Percentiles rank a stretch among this genome's conserved stretches.
phyloP scores from a whole-genome alignment of 345 rosid species.

The Citrus mangshanensis region DNA sequence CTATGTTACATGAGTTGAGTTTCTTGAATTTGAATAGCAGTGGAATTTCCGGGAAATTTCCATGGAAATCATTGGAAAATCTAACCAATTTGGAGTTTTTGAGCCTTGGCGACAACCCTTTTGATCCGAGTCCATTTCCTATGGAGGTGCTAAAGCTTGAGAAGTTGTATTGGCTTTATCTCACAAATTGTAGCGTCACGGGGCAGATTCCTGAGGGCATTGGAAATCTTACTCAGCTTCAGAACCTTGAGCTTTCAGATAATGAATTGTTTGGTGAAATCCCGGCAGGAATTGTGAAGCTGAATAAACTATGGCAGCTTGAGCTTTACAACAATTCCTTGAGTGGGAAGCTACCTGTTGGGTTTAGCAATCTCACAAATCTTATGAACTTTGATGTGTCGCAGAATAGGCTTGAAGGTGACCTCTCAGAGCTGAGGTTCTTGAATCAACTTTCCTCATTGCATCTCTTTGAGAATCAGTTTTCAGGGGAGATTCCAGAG shows the following conservation, averaged over 20 bases:
- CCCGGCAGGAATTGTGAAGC: constrained; percentile 49
- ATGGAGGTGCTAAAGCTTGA: constrained; percentile 47
- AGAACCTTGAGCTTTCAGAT: constrained; percentile 69
- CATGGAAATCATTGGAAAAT: constrained; percentile 61
- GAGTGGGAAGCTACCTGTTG: constrained; percentile 58
- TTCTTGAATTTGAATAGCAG: constrained; percentile 54
- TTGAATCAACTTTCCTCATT: constrained; percentile 53
- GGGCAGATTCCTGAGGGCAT: constrained; percentile 75
- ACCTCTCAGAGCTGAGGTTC: constrained; percentile 46
- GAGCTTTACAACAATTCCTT: constrained; percentile 71
- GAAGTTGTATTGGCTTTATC: constrained; percentile 60
- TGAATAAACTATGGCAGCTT: constrained; percentile 52
- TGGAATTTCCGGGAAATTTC: constrained; percentile 66
- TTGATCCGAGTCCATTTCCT: constrained; percentile 52
- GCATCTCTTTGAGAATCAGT: constrained; percentile 52
- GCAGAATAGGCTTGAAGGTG: constrained; percentile 56
- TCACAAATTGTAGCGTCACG: constrained; percentile 63
- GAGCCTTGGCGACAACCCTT: constrained; percentile 76
- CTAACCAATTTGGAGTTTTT: constrained; percentile 49
- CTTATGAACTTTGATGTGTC: constrained; percentile 64
- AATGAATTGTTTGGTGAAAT: constrained; percentile 55
- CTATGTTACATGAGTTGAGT: constrained; percentile 35
- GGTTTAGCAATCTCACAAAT: constrained; percentile 54
- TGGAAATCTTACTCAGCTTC: constrained; percentile 44
- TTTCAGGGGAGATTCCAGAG: constrained; percentile 65